A percentile compares a stretch with the other conserved stretches of the same genome.
Evolutionary conservation across 2,329 filamentous ascomycete species (phyloP).

Genomic region (Amauroascus verrucosus): DNA sequence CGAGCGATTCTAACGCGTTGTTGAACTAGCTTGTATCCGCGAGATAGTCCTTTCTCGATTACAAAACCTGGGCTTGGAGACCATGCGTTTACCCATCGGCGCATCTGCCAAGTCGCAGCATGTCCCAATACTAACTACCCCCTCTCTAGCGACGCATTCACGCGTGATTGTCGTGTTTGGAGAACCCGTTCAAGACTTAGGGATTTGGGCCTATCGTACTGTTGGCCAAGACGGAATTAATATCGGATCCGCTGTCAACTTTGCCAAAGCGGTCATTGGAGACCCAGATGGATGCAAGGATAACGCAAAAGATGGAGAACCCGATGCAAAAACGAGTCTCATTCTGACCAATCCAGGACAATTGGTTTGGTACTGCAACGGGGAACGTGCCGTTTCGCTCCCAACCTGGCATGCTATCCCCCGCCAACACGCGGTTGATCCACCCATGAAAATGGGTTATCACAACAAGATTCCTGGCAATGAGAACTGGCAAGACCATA

Average conservation of each 20-base stretch:
- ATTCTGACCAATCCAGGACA: conserved; percentile 71
- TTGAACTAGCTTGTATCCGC: conserved; percentile 50
- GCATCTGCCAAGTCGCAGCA: conserved; percentile 44
- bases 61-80: conserved; percentile 48
- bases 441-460: conserved; percentile 40
- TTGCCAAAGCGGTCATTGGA: conserved; percentile 43
- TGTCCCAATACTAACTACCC: conserved; percentile 57
- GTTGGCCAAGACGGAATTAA: conserved; percentile 55
- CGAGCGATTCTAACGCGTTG: not conserved
- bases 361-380: conserved; percentile 62
- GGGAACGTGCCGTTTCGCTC: conserved; percentile 50
- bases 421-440: conserved; percentile 53
- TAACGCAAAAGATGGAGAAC: conserved; percentile 6
- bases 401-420: conserved; percentile 49
- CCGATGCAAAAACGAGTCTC: conserved; percentile 42
- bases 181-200: conserved; percentile 60
- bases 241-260: conserved; percentile 57
- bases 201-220: conserved; percentile 61
- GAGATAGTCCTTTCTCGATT: conserved; percentile 54
- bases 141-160: conserved; percentile 45
- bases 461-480: conserved; percentile 57
- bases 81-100: conserved; percentile 52
- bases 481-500: conserved; percentile 48
- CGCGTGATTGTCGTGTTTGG: conserved; percentile 67
- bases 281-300: not conserved